Conservation (phyloP, 1,139 yeast genomes). For the Saccharomyces hybrid region DNA sequence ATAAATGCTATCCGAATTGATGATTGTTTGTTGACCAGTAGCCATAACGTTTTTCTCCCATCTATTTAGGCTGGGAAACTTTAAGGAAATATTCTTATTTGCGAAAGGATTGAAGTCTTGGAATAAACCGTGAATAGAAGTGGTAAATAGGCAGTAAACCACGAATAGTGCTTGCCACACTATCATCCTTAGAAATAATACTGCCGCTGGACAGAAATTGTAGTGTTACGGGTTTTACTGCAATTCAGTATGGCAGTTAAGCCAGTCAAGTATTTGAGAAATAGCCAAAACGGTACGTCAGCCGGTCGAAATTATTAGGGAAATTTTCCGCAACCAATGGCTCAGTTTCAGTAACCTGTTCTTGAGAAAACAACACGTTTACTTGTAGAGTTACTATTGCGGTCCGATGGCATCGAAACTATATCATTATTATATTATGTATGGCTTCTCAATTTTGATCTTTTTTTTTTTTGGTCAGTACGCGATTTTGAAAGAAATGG, state of each 20-base stretch:
- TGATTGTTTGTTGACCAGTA: constrained; percentile 2
- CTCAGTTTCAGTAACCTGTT: neutral
- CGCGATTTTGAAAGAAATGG: neutral
- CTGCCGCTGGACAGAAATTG: neutral
- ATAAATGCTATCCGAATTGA: constrained; percentile 19
- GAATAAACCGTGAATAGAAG: neutral
- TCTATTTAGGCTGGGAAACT: neutral
- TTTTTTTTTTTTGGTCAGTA: neutral
- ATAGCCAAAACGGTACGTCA: neutral
- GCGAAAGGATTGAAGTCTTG: neutral
- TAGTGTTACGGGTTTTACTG: neutral
- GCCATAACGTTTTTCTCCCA: neutral
- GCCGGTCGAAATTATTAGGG: neutral
- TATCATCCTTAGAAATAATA: neutral
- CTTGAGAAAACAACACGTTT: neutral
- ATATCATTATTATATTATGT: neutral
- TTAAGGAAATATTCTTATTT: neutral
- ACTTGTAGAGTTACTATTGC: neutral
- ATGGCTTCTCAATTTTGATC: neutral
- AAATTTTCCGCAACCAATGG: neutral
- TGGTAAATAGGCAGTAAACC: neutral
- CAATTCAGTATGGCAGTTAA: neutral
- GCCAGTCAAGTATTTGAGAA: neutral
- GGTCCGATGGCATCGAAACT: neutral
- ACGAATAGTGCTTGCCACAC: neutral